Percentiles rank a stretch among this genome's conserved stretches.
These are phyloP conservation scores for Rhodotorula glutinis DNA, from an alignment of 1,284 basidiomycete species.

Conservation along the genomic window DNA sequence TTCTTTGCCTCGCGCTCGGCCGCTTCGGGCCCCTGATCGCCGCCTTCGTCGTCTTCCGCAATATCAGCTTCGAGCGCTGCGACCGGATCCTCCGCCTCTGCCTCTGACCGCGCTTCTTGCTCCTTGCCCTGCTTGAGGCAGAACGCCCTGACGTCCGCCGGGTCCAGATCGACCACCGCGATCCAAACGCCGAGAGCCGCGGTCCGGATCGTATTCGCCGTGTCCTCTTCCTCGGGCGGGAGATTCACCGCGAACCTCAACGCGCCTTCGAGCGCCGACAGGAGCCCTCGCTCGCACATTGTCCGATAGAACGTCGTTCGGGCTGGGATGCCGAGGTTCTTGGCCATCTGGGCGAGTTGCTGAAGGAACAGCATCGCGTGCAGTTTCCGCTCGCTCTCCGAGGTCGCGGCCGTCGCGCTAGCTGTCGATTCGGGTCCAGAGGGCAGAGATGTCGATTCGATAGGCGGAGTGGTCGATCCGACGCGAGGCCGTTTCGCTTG, in stretches of 20 bases:
- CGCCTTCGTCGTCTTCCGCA: constrained; percentile 33
- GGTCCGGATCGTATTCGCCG: constrained; percentile 62
- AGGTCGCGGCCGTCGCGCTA: not conserved
- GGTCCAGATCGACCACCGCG: constrained; percentile 84
- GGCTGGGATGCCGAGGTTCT: constrained; percentile 85
- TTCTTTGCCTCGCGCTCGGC: constrained; percentile 54
- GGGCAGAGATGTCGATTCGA: not conserved
- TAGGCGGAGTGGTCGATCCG: constrained; percentile 2
- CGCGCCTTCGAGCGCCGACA: constrained; percentile 81
- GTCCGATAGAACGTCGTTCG: constrained; percentile 84
- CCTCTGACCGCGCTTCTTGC: constrained; percentile 52
- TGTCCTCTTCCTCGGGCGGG: constrained; percentile 6
- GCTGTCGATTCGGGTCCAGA: constrained; percentile 5
- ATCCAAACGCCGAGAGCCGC: constrained; percentile 85
- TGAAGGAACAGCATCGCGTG: constrained; percentile 84
- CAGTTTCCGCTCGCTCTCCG: constrained; percentile 46
- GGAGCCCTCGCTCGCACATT: constrained; percentile 80
- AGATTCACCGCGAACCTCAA: constrained; percentile 32
- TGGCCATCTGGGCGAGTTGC: constrained; percentile 91
- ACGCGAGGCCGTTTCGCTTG: not conserved
- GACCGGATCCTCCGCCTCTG: constrained; percentile 51
- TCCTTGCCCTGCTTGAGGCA: constrained; percentile 60
- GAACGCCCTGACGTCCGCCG: constrained; percentile 78
- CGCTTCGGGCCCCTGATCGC: constrained; percentile 1
- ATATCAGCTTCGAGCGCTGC: constrained; percentile 57